Base-by-base conservation (phyloP, 176 grass and related monocot species). In the Echinochloa phyllopogon region DNA sequence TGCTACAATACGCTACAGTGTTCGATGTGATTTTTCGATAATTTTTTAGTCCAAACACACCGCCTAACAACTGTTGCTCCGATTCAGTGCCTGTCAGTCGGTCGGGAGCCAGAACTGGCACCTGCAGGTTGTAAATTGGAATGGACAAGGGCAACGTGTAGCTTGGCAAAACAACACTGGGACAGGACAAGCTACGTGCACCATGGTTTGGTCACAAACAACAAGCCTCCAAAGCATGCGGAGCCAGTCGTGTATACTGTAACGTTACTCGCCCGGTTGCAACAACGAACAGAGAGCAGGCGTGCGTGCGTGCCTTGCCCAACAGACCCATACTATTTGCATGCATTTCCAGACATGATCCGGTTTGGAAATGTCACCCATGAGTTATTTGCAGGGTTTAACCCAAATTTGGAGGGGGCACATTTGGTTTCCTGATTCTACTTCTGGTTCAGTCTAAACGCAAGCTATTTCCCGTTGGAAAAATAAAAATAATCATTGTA, bases 71-170 rank as follows among this genome's bases (percentile, higher is more conserved):
- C 52, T 43, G 12, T 29, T 62, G 13, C 9, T 61, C 75, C 40
- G 39, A 59, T 11, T 72, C 74, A 71, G 81, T n/a, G 81, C 23
- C 47, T 44, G 74, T 45, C 87, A 79, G 39, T 38, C 62, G 37
- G 14, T 65, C 9, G 4, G 29, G 62, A 18, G 33, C 62, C 63
- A 38, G 29, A 65, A 65, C 33, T 65, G 63, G 15, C 33, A 65
- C 63, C 61, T 65, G 29, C 13, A 29, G 23, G 6, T 56, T 56
- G 17, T 56, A 20, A 57, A 57, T 57, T 57, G 18, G 21, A n/a
- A n/a, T n/a, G 73, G 72, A 53, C 64, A 76, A 82, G 67, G 24
- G 6, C 5, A 65, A 29, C 56, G 25, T 77, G 52, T 70, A 65
- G 64, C 49, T 3, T 17, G 8, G 8, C 13, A 12, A 71, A 27